Evolutionary conservation across 2,329 filamentous ascomycete species (phyloP).

Genomic region (Lojkania enalia): DNA sequence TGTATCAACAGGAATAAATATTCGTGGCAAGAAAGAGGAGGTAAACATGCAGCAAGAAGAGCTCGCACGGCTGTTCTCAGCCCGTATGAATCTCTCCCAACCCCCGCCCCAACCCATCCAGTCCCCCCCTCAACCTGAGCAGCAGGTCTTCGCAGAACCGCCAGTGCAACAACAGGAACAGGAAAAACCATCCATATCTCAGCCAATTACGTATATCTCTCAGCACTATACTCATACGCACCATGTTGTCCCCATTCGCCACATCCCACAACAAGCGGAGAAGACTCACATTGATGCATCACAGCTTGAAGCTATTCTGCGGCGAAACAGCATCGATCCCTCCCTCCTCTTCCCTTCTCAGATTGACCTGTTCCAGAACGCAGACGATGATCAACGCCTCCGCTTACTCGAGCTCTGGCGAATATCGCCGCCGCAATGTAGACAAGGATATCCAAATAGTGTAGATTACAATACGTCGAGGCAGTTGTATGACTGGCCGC

Average conservation of each 20-base stretch:
- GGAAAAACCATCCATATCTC: conserved; percentile 19
- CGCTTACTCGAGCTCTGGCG: conserved; percentile 84
- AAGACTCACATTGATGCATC: conserved; percentile 37
- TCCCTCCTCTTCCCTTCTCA: conserved; percentile 72
- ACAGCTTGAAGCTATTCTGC: conserved; percentile 61
- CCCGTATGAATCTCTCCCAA: conserved; percentile 67
- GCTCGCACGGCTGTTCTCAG: conserved; percentile 76
- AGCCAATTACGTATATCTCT: conserved; percentile 71
- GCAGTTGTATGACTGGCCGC: conserved; percentile 56
- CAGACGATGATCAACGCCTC: conserved; percentile 70
- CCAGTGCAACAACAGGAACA: conserved; percentile 32
- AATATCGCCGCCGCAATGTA: conserved; percentile 68
- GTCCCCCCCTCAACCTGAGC: conserved; percentile 60
- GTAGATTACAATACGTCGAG: conserved; percentile 51
- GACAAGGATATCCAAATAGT: conserved; percentile 35
- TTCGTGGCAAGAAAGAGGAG: conserved; percentile 33
- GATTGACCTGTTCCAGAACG: conserved; percentile 75
- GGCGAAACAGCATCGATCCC: conserved; percentile 71
- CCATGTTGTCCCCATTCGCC: conserved; percentile 56
- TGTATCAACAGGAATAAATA: conserved; percentile 49
- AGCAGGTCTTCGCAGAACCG: conserved; percentile 43
- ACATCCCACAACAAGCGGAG: conserved; percentile 32
- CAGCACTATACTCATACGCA: conserved; percentile 84
- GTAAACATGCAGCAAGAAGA: conserved; percentile 72
- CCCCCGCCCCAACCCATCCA: conserved; percentile 29